A percentile compares a stretch with the other conserved stretches of the same genome.
phyloP scores from a whole-genome alignment of 2,329 filamentous ascomycete genomes.

The Nemania sp. region DNA sequence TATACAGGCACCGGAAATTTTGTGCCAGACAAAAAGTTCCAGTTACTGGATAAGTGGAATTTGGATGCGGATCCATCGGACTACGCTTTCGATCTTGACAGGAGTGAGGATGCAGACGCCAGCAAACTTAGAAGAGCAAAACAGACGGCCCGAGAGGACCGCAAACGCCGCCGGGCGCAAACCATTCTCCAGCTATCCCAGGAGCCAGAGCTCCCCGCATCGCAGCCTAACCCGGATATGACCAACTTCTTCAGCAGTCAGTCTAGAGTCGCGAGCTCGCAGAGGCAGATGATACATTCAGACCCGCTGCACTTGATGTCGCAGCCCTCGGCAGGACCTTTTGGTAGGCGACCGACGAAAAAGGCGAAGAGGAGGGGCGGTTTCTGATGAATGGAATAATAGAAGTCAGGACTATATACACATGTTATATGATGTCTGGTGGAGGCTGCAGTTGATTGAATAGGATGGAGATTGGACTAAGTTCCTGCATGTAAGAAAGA shows the following conservation, averaged over 20 bases:
- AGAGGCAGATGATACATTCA: slow-evolving; percentile 29
- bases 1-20: slow-evolving; percentile 38
- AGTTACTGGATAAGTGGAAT: slow-evolving; percentile 37
- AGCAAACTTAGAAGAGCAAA: slow-evolving; percentile 34
- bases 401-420: not conserved
- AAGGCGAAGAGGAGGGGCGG: slow-evolving; percentile 38
- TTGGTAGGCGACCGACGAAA: slow-evolving; percentile 38
- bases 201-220: slow-evolving; percentile 34
- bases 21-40: slow-evolving; percentile 29
- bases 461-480: no score
- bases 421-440: not conserved
- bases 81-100: slow-evolving; percentile 38
- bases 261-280: slow-evolving; percentile 28
- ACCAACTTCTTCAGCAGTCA: slow-evolving; percentile 34
- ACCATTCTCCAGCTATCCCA: slow-evolving; percentile 34
- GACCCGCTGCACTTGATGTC: slow-evolving; percentile 37
- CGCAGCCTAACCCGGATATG: slow-evolving; percentile 35
- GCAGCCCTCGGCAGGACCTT: slow-evolving; percentile 37
- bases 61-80: slow-evolving; percentile 30
- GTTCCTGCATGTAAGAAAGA: no score
- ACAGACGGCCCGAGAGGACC: slow-evolving; percentile 33
- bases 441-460: not conserved
- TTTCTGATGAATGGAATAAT: slow-evolving; percentile 27
- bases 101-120: slow-evolving; percentile 32
- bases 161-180: slow-evolving; percentile 39